Percentiles rank a stretch among this genome's conserved stretches.
Evolutionary conservation across 2,329 filamentous ascomycete genomes (phyloP).

Genomic region (Arthrocladium fulminans): DNA sequence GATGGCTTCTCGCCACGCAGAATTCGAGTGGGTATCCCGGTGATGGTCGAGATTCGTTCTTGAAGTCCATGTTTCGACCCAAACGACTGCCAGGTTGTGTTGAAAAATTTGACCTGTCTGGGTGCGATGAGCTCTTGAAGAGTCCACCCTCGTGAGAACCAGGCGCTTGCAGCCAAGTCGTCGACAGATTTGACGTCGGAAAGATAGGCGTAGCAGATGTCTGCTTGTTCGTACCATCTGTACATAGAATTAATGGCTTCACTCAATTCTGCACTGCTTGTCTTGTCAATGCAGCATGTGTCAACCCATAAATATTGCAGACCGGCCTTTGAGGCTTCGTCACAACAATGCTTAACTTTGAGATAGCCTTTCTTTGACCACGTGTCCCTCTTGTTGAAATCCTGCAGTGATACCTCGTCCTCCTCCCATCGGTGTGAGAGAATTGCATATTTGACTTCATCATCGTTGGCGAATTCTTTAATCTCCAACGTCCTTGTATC

Average conservation of each 20-base stretch:
- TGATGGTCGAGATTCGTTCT: no score
- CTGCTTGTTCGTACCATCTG: conserved; percentile 17
- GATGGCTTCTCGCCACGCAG: background rate
- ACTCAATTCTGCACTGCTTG: conserved; percentile 13
- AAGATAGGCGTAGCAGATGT: conserved; percentile 20
- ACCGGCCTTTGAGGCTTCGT: background rate
- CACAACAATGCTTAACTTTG: background rate
- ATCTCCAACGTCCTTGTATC: no score
- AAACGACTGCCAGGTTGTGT: no score
- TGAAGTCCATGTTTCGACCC: no score
- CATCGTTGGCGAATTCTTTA: no score
- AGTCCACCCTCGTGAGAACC: no score
- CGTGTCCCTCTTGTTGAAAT: no score
- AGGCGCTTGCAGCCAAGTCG: background rate
- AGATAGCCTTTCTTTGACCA: background rate
- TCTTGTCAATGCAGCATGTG: background rate
- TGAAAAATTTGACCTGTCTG: background rate
- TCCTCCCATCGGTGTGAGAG: no score
- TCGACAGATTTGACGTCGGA: conserved; percentile 11
- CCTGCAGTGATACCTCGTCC: no score
- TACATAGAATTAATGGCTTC: conserved; percentile 23
- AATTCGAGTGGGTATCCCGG: background rate
- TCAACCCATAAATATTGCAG: background rate
- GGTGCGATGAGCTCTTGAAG: background rate
- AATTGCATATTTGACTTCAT: no score